Base-by-base conservation (phyloP, 2,329 filamentous ascomycete species). In the Aspergillus pseudonomiae region DNA sequence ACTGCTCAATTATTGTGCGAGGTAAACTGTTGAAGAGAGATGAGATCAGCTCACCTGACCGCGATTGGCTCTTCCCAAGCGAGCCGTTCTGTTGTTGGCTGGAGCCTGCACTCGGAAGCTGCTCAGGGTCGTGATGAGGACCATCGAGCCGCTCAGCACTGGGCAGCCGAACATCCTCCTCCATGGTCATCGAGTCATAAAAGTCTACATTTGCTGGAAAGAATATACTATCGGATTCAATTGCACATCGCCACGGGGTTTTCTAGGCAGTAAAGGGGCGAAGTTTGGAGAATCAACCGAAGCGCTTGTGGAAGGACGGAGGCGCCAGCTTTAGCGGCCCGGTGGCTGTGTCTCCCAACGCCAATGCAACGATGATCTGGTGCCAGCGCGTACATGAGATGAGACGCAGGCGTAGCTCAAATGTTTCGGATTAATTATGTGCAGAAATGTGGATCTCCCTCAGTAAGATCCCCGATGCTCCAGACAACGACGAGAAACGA, bases 1-100 rank as follows among this genome's bases (percentile, higher is more conserved):
- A 75, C 73, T 67, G 68, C 62, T 73, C 69, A 61, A 75, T 74
- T 26, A 75, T 68, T 32, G 69, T 68, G 59, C 65, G 61, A 59
- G 73, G 72, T 61, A 75, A 64, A 60, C 69, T 70, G 59, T 59
- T 59, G 62, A 75, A 75, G 11, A 66, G 62, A 39, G 64, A 58
- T 32, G 43, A 48, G 48, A 50, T 54, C 62, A 62, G 63, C 59
- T 64, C 50, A 53, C 16, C 56, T 59, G 61, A 34, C 21, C 53
- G 62, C 24, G 30, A 30, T 46, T 53, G 60, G 45, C 50, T 58
- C 52, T 61, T 53, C 24, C n/a, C 52, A 48, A 46, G 50, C 39
- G n/a, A 36, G 56, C 53, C 58, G 52, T 32, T 56, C 48, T 69
- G 64, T 34, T 62, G 55, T 9, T 62, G 65, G 45, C 54, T 39